Conservation (phyloP, 345 rosid species). For the Lepidium didymum region DNA sequence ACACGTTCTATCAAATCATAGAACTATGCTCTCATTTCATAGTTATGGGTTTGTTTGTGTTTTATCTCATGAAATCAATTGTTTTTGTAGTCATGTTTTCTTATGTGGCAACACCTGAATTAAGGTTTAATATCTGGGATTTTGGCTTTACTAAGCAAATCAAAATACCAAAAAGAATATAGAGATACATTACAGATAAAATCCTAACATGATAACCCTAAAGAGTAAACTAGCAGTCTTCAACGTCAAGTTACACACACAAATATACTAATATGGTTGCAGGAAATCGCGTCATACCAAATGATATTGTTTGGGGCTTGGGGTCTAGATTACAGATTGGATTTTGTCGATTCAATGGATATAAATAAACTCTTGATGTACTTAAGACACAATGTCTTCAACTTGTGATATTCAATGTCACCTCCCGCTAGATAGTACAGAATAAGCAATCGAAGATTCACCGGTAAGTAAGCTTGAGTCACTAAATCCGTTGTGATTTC, state of each 20-base stretch:
- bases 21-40: not conserved
- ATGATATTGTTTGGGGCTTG: too few relatives aligned
- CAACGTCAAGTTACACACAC: too few relatives aligned
- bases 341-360: too few relatives aligned
- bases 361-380: too few relatives aligned
- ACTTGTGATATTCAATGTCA: slow-evolving; percentile 7
- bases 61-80: slow-evolving; percentile 41
- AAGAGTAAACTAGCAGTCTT: not conserved
- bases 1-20: too few relatives aligned
- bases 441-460: slow-evolving; percentile 27
- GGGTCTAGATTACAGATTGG: too few relatives aligned
- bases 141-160: slow-evolving; percentile 24
- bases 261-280: too few relatives aligned
- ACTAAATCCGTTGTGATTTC: slow-evolving; percentile 22
- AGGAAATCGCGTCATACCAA: too few relatives aligned
- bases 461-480: slow-evolving; percentile 15
- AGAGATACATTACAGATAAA: not conserved
- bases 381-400: not conserved
- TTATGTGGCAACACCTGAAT: too few relatives aligned
- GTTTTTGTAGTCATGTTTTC: slow-evolving; percentile 55
- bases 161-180: not conserved
- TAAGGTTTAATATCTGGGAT: slow-evolving; percentile 62
- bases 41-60: not conserved
- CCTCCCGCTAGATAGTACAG: slow-evolving; percentile 47
- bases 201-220: not conserved